phyloP scores from a whole-genome alignment of 257 asterid genomes.

The Penstemon davidsonii region DNA sequence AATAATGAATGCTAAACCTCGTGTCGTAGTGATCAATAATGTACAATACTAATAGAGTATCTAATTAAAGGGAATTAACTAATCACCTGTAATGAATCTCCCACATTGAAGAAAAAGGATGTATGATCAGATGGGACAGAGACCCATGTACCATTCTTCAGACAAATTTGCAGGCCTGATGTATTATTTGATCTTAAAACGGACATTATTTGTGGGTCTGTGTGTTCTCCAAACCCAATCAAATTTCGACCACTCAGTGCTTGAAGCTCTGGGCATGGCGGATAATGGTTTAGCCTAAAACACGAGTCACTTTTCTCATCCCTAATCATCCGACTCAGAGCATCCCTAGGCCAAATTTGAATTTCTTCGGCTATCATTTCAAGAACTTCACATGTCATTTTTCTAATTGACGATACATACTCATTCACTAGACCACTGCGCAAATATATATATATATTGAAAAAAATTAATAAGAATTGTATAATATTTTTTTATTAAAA shows the following conservation, averaged over 20 bases:
- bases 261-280: constrained; percentile 44
- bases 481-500: background rate
- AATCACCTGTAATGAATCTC: constrained; percentile 48
- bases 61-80: background rate
- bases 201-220: constrained; percentile 55
- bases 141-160: constrained; percentile 42
- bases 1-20: too few species aligned
- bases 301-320: constrained; percentile 44
- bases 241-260: constrained; percentile 37
- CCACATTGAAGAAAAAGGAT: constrained; percentile 54
- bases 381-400: constrained; percentile 40
- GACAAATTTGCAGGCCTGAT: constrained; percentile 43
- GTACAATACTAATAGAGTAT: too few species aligned
- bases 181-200: constrained; percentile 41
- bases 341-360: constrained; percentile 10
- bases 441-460: background rate
- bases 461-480: background rate
- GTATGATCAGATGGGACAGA: constrained; percentile 48
- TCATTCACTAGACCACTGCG: constrained; percentile 43
- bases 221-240: constrained; percentile 61
- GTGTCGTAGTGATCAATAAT: too few species aligned
- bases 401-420: constrained; percentile 34
- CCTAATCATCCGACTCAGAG: constrained; percentile 34
- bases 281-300: constrained; percentile 58
- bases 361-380: constrained; percentile 55